phyloP scores from a whole-genome alignment of 2,329 filamentous ascomycete species.

The Sclerotinia trifoliorum region DNA sequence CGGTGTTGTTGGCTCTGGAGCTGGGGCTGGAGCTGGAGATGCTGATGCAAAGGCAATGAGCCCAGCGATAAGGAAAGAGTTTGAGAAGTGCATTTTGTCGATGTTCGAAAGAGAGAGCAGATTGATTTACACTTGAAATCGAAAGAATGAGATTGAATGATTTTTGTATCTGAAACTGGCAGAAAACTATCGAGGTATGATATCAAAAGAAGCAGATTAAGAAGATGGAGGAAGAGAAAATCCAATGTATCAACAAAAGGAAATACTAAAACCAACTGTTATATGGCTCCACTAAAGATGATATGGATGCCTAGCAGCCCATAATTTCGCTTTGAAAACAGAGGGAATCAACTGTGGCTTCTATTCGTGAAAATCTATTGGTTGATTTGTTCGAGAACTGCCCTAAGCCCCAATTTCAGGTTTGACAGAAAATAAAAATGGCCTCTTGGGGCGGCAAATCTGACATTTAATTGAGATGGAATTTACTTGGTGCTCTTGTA shows the following conservation, averaged over 20 bases:
- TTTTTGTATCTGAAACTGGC: background rate
- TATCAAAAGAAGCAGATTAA: background rate
- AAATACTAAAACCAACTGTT: background rate
- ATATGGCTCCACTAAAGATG: background rate
- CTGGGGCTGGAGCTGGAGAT: slow-evolving; percentile 19
- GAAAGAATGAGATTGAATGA: background rate
- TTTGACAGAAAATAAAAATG: background rate
- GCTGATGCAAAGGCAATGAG: slow-evolving; percentile 19
- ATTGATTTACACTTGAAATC: background rate
- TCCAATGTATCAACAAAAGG: background rate
- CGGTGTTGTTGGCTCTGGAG: slow-evolving; percentile 13
- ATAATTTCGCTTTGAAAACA: background rate
- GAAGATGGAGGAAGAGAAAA: background rate
- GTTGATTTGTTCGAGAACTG: background rate
- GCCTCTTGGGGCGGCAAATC: background rate
- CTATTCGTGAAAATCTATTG: background rate
- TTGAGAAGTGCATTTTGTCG: slow-evolving; percentile 16
- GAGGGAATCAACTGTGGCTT: background rate
- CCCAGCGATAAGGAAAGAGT: slow-evolving; percentile 8
- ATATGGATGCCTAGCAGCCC: slow-evolving; percentile 14
- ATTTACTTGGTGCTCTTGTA: background rate
- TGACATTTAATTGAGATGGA: background rate
- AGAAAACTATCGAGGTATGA: background rate
- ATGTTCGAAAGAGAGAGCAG: background rate
- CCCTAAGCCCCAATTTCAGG: no score